These are phyloP conservation scores for Phialophora verrucosa DNA, from an alignment of 2,329 filamentous ascomycete species.

Conservation along the genomic window DNA sequence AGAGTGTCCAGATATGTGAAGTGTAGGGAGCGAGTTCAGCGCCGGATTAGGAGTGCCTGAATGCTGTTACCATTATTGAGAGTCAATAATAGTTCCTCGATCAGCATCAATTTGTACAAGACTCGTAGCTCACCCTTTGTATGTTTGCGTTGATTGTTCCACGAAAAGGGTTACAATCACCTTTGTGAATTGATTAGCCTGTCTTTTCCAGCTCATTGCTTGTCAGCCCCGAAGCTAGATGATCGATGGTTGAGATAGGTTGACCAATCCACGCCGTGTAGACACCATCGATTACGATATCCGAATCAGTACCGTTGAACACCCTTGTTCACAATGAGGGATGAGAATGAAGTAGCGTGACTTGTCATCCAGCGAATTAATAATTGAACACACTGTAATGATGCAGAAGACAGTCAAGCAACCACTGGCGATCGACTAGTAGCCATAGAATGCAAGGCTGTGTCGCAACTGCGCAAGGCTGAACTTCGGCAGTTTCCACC, in stretches of 20 bases:
- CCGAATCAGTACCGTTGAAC: not conserved
- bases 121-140: not conserved
- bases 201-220: not conserved
- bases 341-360: not conserved
- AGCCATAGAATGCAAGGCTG: not conserved
- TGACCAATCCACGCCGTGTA: not conserved
- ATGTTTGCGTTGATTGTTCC: not conserved
- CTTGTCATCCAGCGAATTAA: not conserved
- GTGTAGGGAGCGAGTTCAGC: not conserved
- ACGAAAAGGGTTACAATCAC: not conserved
- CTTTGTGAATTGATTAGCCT: not conserved
- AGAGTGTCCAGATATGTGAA: not conserved
- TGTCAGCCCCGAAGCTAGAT: not conserved
- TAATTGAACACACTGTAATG: not conserved
- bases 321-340: not conserved
- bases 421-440: not conserved
- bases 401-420: not conserved
- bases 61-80: not conserved
- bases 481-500: not conserved
- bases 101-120: too few species aligned
- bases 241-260: too few species aligned
- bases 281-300: not conserved
- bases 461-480: constrained; percentile 1
- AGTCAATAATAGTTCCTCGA: not conserved
- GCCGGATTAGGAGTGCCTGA: not conserved